These are phyloP conservation scores for Ilex paraguariensis DNA, from an alignment of 305 asterid species.

Conservation along the genomic window DNA sequence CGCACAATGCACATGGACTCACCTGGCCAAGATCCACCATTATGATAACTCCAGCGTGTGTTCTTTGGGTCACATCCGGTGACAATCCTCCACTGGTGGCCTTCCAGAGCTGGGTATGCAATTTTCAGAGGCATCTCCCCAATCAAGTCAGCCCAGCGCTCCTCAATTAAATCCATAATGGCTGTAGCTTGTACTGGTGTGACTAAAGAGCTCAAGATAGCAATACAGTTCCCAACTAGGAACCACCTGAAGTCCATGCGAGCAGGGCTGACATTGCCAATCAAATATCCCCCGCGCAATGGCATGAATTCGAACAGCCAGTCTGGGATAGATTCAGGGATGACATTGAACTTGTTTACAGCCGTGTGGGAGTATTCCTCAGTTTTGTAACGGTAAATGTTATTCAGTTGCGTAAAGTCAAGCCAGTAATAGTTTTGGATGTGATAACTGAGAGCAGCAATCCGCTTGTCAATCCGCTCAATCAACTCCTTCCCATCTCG, in stretches of 20 bases:
- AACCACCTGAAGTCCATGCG: constrained; percentile 73
- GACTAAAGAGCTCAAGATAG: constrained; percentile 51
- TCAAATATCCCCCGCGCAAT: constrained; percentile 53
- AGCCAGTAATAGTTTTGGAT: constrained; percentile 65
- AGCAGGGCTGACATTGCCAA: constrained; percentile 64
- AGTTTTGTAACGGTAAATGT: constrained; percentile 64
- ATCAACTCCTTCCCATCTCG: constrained; percentile 43
- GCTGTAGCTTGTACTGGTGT: constrained; percentile 54
- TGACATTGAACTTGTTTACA: constrained; percentile 64
- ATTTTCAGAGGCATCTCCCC: constrained; percentile 68
- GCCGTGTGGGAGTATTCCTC: constrained; percentile 73
- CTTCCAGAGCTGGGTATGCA: constrained; percentile 54
- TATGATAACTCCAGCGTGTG: constrained; percentile 66
- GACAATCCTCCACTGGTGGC: constrained; percentile 50
- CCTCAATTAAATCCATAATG: constrained; percentile 60
- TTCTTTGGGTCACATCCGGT: constrained; percentile 65
- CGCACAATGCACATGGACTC: not conserved
- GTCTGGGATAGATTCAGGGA: constrained; percentile 59
- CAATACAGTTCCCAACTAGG: constrained; percentile 51
- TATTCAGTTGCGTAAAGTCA: constrained; percentile 57
- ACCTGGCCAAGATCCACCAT: constrained; percentile 78
- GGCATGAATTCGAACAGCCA: constrained; percentile 77
- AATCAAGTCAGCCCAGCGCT: constrained; percentile 45
- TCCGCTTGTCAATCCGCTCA: constrained; percentile 52
- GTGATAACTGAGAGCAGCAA: constrained; percentile 55